These are phyloP conservation scores for Apophysomyces elegans DNA, from an alignment of 371 early-diverging fungal species.

Conservation along the genomic window DNA sequence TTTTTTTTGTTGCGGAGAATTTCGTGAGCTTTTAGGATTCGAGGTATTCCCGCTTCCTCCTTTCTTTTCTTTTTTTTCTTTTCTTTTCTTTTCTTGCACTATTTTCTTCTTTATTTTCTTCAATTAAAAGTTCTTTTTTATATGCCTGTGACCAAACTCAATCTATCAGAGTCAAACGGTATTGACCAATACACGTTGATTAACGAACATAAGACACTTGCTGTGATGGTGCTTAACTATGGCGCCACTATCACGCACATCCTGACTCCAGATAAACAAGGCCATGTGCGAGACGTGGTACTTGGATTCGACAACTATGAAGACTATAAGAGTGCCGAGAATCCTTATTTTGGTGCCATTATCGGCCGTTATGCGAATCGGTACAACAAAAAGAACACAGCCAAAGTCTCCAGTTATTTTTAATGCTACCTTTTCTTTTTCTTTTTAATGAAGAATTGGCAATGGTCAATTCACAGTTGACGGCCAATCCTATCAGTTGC, in stretches of 20 bases:
- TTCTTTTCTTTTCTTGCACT: constrained; percentile 8
- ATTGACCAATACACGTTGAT: constrained; percentile 54
- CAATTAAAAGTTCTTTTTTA: neutral
- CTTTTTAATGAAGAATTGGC: constrained; percentile 33
- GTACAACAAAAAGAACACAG: constrained; percentile 22
- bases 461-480: constrained; percentile 48
- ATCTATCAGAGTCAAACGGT: constrained; percentile 29
- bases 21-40: neutral
- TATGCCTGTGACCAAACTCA: constrained; percentile 38
- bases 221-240: constrained; percentile 53
- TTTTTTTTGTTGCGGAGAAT: no score
- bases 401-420: neutral
- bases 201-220: constrained; percentile 46
- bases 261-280: constrained; percentile 50
- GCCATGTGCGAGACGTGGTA: constrained; percentile 45
- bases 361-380: constrained; percentile 58
- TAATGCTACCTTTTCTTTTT: neutral
- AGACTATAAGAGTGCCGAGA: constrained; percentile 38
- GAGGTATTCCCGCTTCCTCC: no score
- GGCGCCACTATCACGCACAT: constrained; percentile 51
- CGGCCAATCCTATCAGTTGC: constrained; percentile 35
- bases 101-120: constrained; percentile 9
- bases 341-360: constrained; percentile 53
- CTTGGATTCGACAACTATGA: constrained; percentile 54
- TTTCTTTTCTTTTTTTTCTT: constrained; percentile 11